phyloP scores from a whole-genome alignment of 129 eudicot genomes.

The Solidago caesia region DNA sequence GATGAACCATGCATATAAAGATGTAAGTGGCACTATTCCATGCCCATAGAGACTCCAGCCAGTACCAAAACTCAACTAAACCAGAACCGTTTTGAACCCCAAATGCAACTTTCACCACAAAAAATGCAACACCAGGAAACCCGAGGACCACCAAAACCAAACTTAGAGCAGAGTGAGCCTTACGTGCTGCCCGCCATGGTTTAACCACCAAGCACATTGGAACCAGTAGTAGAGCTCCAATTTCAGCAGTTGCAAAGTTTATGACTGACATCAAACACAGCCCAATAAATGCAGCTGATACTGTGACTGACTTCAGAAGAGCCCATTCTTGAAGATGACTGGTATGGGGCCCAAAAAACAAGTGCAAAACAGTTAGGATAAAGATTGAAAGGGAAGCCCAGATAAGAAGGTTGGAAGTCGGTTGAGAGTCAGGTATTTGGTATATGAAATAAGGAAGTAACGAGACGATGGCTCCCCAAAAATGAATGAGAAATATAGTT shows the following conservation, averaged over 20 bases:
- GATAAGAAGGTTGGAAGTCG: constrained; percentile 40
- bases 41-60: constrained; percentile 85
- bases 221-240: constrained; percentile 79
- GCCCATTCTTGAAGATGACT: constrained; percentile 54
- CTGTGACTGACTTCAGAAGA: constrained; percentile 66
- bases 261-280: constrained; percentile 88
- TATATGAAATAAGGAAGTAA: constrained; percentile 62
- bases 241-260: constrained; percentile 94
- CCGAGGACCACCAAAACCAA: constrained; percentile 40
- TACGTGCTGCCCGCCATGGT: constrained; percentile 52
- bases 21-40: constrained; percentile 96
- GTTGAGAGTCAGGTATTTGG: constrained; percentile 51
- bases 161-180: constrained; percentile 36
- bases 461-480: constrained; percentile 79
- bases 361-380: constrained; percentile 31
- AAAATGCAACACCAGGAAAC: constrained; percentile 63
- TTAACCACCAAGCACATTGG: constrained; percentile 73
- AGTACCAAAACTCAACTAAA: constrained; percentile 76
- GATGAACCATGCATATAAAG: constrained; percentile 76
- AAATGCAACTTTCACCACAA: constrained; percentile 48
- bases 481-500: constrained; percentile 62
- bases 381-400: constrained; percentile 57
- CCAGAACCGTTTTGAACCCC: constrained; percentile 40
- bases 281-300: constrained; percentile 71
- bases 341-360: constrained; percentile 37